Evolutionary conservation across 345 rosid species (phyloP).

Genomic region (Erysimum cheiranthoides): DNA sequence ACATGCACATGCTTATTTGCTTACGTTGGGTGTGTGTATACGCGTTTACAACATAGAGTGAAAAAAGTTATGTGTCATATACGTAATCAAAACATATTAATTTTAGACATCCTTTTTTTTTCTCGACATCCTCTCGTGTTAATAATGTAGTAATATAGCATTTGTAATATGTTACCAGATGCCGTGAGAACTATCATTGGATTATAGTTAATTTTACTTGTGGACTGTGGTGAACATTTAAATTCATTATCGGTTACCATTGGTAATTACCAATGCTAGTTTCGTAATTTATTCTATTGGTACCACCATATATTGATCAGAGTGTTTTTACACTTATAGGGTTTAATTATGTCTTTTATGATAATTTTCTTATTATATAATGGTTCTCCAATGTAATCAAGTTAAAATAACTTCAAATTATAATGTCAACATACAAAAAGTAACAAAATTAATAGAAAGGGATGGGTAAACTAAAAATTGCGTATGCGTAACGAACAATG

Average conservation of each 20-base stretch:
- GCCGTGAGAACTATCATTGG: not conserved
- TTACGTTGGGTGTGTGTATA: slow-evolving; percentile 25
- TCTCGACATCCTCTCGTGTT: not conserved
- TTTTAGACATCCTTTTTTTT: too few species aligned
- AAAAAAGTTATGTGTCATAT: not conserved
- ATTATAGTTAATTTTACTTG: not conserved
- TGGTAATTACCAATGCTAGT: not conserved
- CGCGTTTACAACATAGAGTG: slow-evolving; percentile 15
- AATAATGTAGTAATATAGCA: not conserved
- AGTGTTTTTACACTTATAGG: not conserved
- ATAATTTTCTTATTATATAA: not conserved
- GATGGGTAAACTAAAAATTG: not conserved
- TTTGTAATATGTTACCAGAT: not conserved
- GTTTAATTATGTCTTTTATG: not conserved
- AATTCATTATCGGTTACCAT: not conserved
- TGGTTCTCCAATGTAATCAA: not conserved
- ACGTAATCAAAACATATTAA: not conserved
- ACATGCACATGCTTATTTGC: slow-evolving; percentile 44
- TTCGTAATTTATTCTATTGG: not conserved
- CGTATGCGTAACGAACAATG: slow-evolving; percentile 9
- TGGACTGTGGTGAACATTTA: not conserved
- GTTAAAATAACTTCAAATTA: not conserved
- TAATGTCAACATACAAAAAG: not conserved
- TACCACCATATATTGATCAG: not conserved
- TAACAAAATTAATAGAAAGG: not conserved